Base-by-base conservation (phyloP, 2,329 filamentous ascomycete species). In the Claviceps citrina region DNA sequence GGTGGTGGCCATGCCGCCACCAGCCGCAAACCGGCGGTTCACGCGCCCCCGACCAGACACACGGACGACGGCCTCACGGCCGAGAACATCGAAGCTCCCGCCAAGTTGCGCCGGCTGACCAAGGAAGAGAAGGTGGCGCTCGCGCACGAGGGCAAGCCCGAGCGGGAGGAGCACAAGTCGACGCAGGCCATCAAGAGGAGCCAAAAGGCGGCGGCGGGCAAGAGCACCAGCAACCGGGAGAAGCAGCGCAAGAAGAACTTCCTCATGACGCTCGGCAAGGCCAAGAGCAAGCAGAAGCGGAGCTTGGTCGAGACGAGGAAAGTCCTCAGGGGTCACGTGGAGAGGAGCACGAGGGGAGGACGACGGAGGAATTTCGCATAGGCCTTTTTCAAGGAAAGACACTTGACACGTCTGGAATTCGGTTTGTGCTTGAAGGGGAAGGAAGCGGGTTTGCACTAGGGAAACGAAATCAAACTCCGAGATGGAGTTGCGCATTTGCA, bases 201-300 rank as follows among this genome's bases (percentile, higher is more conserved):
- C 58, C 84, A 87, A 70, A 93, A 93, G 73, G 76, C 80, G 52
- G 71, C 77, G 2, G 76, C 86, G 63, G 91, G 91, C 54, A 96
- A 96, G 77, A 93, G 84, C 58, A 87, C 85, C 28, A 96, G 89
- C 49, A 98, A 98, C 64, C 84, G 83, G 66, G 91, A 98, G 68
- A 98, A 98, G 75, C 77, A 83, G 31, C 71, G 89, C 50, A 85
- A 84, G 72, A 98, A 98, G 82, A 98, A 98, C 62, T 93, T 98
- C 64, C 59, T 98, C 53, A 98, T 98, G 91, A 96, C 89, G 30
- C 64, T 98, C 44, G 84, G 89, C 43, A 96, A 98, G 69, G 91
- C 91, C 9, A 93, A 91, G 70, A 75, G 73, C 49, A 98, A 96
- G 71, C 81, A 91, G 55, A 95, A 95, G 78, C 74, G 87, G 54